Percentiles rank a stretch among this genome's conserved stretches.
Conservation (phyloP, 2,329 filamentous ascomycete species). For the Fusarium camptoceras region DNA sequence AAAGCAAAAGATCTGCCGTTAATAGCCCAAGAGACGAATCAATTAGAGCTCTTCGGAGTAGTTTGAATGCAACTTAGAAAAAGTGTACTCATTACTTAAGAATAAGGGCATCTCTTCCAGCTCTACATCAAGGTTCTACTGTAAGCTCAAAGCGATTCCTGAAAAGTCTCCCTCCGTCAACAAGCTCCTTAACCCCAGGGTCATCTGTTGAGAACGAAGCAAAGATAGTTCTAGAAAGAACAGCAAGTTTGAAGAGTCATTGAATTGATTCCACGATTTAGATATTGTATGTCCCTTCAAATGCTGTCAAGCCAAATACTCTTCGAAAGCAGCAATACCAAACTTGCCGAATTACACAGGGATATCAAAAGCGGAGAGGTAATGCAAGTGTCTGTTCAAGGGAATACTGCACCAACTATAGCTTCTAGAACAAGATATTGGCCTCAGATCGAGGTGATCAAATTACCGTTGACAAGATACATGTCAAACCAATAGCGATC, state of each 20-base stretch:
- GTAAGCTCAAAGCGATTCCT: not conserved
- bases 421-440: no score
- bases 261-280: not conserved
- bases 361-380: not conserved
- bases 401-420: accelerated
- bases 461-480: no score
- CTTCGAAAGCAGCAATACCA: no score
- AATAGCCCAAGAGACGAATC: not conserved
- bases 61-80: not conserved
- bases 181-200: not conserved
- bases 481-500: no score
- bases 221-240: accelerated
- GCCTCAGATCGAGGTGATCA: no score
- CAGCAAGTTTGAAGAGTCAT: accelerated
- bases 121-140: not conserved
- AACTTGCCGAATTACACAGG: no score
- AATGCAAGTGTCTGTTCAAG: no score
- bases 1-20: not conserved
- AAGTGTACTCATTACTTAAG: accelerated
- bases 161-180: not conserved
- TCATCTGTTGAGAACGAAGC: not conserved
- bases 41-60: not conserved
- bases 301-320: not conserved
- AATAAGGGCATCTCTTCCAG: not conserved
- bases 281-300: not conserved